These are phyloP conservation scores for Phialocephala subalpina DNA, from an alignment of 2,329 filamentous ascomycete genomes.

Conservation along the genomic window DNA sequence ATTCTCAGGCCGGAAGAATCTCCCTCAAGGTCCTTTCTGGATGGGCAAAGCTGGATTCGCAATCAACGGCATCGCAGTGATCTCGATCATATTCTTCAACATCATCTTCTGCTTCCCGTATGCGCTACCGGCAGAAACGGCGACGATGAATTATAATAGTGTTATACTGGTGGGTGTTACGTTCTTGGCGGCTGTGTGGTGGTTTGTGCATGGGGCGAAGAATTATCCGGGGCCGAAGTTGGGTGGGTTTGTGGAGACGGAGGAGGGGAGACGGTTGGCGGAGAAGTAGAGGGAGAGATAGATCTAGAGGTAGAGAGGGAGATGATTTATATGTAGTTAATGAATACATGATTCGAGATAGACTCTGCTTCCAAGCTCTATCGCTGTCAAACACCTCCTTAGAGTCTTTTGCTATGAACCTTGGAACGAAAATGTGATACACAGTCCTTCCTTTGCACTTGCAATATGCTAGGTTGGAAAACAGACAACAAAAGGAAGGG, in stretches of 20 bases:
- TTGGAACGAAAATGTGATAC: too few relatives aligned
- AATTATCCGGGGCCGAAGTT: background rate
- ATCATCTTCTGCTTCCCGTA: slow-evolving; percentile 51
- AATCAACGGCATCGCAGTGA: slow-evolving; percentile 57
- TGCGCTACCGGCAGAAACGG: background rate
- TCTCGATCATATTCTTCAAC: slow-evolving; percentile 65
- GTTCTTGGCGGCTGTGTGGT: slow-evolving; percentile 12
- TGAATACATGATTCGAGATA: too few relatives aligned
- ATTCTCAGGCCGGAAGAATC: slow-evolving; percentile 49
- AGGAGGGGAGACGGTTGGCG: background rate
- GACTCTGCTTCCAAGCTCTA: too few relatives aligned
- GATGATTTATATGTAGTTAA: too few relatives aligned
- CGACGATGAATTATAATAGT: slow-evolving; percentile 21
- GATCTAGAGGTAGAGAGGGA: background rate
- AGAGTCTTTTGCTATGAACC: too few relatives aligned
- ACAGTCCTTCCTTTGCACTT: too few relatives aligned
- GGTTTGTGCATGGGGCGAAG: slow-evolving; percentile 9
- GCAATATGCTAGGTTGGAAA: too few relatives aligned
- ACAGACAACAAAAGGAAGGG: too few relatives aligned
- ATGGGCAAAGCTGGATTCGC: slow-evolving; percentile 57
- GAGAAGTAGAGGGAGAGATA: slow-evolving; percentile 1
- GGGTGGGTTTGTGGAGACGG: background rate
- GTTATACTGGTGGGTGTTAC: slow-evolving; percentile 18
- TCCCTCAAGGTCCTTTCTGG: slow-evolving; percentile 64
- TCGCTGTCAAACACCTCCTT: too few relatives aligned